Evolutionary conservation across 805 yeast species (phyloP).

Genomic region (Kuraishia ogatae): DNA sequence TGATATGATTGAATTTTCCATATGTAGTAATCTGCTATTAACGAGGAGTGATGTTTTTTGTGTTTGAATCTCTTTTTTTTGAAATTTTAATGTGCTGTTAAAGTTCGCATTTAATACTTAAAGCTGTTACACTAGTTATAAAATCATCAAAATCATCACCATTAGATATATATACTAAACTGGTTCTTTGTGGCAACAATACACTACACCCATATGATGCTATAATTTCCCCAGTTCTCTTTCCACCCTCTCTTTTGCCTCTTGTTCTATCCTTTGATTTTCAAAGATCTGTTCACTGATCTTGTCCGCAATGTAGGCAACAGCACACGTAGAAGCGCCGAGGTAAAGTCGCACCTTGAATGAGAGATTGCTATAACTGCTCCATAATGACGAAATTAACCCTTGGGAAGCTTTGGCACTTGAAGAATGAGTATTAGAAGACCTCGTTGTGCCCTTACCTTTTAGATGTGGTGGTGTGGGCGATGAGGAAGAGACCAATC

Average conservation of each 20-base stretch:
- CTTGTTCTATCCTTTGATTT: conserved; percentile 20
- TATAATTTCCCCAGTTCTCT: conserved; percentile 11
- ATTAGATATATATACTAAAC: not conserved
- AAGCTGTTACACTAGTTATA: not conserved
- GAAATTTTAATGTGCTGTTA: not conserved
- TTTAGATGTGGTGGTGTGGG: not conserved
- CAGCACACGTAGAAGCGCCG: conserved; percentile 21
- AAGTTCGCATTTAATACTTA: not conserved
- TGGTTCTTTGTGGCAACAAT: not conserved
- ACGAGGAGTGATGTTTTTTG: not conserved
- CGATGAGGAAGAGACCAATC: not conserved
- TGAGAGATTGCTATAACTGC: conserved; percentile 16
- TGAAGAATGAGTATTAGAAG: not conserved
- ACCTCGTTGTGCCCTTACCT: not conserved
- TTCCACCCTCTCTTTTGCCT: conserved; percentile 22
- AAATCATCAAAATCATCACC: not conserved
- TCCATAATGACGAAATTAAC: conserved; percentile 4
- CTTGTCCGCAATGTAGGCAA: conserved; percentile 22
- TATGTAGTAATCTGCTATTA: conserved; percentile 5
- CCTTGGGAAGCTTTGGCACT: not conserved
- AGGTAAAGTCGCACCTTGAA: conserved; percentile 20
- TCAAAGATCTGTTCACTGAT: conserved; percentile 18
- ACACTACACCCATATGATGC: no score
- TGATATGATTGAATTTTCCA: not conserved
- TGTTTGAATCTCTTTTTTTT: not conserved